Percentiles rank a stretch among this genome's conserved stretches.
These are phyloP conservation scores for Intubia oerlemansii DNA, from an alignment of 2,329 filamentous ascomycete species.

Conservation along the genomic window DNA sequence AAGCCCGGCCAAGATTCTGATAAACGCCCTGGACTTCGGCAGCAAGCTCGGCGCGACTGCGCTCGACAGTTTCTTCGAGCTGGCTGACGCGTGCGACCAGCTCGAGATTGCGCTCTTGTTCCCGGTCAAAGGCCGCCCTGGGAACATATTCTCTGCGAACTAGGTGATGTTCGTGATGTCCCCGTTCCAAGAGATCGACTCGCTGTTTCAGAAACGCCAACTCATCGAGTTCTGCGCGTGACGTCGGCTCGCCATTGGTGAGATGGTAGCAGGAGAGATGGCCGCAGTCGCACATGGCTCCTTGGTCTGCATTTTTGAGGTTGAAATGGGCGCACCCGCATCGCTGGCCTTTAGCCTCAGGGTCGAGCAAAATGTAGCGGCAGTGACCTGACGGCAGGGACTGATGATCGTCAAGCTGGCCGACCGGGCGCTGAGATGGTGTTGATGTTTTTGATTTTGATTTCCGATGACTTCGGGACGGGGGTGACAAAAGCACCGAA, in stretches of 20 bases:
- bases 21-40: slow-evolving; percentile 33
- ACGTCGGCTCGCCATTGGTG: slow-evolving; percentile 21
- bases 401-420: too few species aligned
- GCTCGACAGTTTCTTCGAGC: slow-evolving; percentile 32
- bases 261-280: slow-evolving; percentile 39
- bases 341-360: slow-evolving; percentile 33
- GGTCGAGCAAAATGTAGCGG: slow-evolving; percentile 33
- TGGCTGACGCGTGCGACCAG: slow-evolving; percentile 23
- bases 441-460: too few species aligned
- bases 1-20: slow-evolving; percentile 30
- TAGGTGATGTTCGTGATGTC: slow-evolving; percentile 13
- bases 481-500: too few species aligned
- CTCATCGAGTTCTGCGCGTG: slow-evolving; percentile 19
- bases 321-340: slow-evolving; percentile 37
- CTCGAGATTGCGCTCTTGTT: slow-evolving; percentile 15
- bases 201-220: slow-evolving; percentile 26
- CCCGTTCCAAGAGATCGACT: slow-evolving; percentile 21
- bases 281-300: slow-evolving; percentile 34
- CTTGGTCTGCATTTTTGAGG: slow-evolving; percentile 28
- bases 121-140: slow-evolving; percentile 9
- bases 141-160: slow-evolving; percentile 12
- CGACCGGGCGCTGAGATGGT: too few species aligned
- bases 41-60: slow-evolving; percentile 25
- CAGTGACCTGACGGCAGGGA: slow-evolving; percentile 37
- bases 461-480: too few species aligned